A percentile compares a stretch with the other conserved stretches of the same genome.
Evolutionary conservation across 208 protist species (phyloP).

Genomic region (Trypanosoma scelopori): DNA sequence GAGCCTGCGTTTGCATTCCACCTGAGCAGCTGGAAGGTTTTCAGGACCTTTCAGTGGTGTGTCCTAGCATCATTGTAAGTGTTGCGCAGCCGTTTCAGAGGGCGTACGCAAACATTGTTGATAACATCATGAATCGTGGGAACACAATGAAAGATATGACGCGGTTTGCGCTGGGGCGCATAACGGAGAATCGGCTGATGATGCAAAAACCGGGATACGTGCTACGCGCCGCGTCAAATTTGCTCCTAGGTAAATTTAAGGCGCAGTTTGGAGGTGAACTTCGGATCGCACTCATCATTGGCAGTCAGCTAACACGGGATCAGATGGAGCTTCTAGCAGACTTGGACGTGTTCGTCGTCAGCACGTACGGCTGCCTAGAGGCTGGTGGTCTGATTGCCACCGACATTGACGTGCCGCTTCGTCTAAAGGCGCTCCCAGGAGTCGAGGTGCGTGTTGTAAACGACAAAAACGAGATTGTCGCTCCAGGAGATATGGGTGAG

Average conservation of each 20-base stretch:
- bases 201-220: conserved; percentile 75
- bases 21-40: conserved; percentile 88
- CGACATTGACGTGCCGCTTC: conserved; percentile 87
- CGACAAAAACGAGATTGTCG: conserved; percentile 90
- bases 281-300: conserved; percentile 83
- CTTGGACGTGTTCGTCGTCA: conserved; percentile 87
- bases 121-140: conserved; percentile 85
- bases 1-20: conserved; percentile 81
- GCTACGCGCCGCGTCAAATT: conserved; percentile 70
- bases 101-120: conserved; percentile 87
- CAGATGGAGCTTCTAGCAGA: conserved; percentile 88
- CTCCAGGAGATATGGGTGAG: conserved; percentile 85
- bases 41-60: conserved; percentile 82
- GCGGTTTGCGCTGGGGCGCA: conserved; percentile 79
- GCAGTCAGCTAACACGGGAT: conserved; percentile 80
- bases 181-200: conserved; percentile 89
- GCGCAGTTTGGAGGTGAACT: conserved; percentile 84
- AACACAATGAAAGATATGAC: conserved; percentile 81
- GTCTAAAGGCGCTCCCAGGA: conserved; percentile 85
- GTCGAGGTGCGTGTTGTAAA: conserved; percentile 90
- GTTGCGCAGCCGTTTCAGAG: conserved; percentile 85
- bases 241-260: conserved; percentile 88
- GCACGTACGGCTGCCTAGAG: conserved; percentile 89
- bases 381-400: conserved; percentile 86
- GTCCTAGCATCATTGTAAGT: conserved; percentile 84